Percentiles rank a stretch among this genome's conserved stretches.
Conservation (phyloP, 192 early-diverging fungal genomes). For the Mortierella alpina region DNA sequence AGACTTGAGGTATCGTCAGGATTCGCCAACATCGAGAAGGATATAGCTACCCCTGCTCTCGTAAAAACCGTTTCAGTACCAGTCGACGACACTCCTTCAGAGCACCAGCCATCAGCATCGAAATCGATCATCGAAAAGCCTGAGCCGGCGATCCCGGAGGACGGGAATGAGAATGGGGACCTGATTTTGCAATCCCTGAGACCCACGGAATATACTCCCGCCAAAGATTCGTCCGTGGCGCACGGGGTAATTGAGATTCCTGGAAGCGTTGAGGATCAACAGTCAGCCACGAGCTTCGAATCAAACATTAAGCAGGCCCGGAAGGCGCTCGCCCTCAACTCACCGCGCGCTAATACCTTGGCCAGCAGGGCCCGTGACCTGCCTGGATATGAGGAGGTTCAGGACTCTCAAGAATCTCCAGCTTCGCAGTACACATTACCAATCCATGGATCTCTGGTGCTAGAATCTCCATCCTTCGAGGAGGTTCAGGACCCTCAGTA, state of each 20-base stretch:
- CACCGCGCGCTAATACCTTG: too few species aligned
- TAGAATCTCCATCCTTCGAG: neutral
- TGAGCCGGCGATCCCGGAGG: too few species aligned
- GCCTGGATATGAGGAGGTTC: constrained; percentile 1
- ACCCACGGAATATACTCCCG: neutral
- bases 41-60: too few species aligned
- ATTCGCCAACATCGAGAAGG: too few species aligned
- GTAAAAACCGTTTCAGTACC: too few species aligned
- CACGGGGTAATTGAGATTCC: constrained; percentile 5
- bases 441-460: constrained; percentile 1
- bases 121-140: too few species aligned
- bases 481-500: constrained; percentile 7
- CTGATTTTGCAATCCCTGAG: neutral
- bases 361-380: neutral
- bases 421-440: constrained; percentile 16
- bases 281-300: constrained; percentile 1
- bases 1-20: too few species aligned
- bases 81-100: too few species aligned
- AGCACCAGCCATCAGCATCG: too few species aligned
- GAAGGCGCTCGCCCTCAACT: neutral
- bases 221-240: neutral
- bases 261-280: constrained; percentile 18
- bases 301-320: neutral
- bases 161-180: too few species aligned
- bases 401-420: constrained; percentile 12